These are phyloP conservation scores for Septoria linicola DNA, from an alignment of 2,329 filamentous ascomycete genomes.

Conservation along the genomic window DNA sequence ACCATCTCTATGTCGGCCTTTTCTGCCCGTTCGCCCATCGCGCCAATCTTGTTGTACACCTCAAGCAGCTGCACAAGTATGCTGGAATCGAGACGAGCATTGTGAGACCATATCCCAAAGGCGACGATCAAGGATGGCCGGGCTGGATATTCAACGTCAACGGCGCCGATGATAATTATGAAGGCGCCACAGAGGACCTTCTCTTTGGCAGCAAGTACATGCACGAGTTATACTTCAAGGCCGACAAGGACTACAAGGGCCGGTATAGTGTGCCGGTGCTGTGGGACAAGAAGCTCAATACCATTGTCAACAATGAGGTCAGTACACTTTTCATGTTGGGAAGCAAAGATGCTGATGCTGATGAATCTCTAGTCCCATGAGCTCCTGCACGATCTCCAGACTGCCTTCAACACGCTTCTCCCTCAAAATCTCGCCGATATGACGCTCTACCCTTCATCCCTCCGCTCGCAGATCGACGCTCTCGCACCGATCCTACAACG, in stretches of 20 bases:
- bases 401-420: constrained; percentile 54
- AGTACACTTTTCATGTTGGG: not conserved
- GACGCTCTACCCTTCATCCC: constrained; percentile 54
- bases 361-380: constrained; percentile 53
- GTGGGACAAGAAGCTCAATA: constrained; percentile 59
- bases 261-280: constrained; percentile 61
- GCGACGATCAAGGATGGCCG: constrained; percentile 61
- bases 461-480: constrained; percentile 53
- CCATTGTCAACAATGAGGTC: constrained; percentile 60
- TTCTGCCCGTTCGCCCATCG: constrained; percentile 67
- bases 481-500: constrained; percentile 55
- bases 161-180: constrained; percentile 44
- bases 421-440: constrained; percentile 44
- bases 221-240: constrained; percentile 63
- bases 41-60: constrained; percentile 56
- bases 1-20: constrained; percentile 59
- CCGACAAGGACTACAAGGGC: constrained; percentile 60
- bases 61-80: constrained; percentile 57
- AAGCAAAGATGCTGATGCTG: not conserved
- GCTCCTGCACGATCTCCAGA: constrained; percentile 58
- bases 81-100: constrained; percentile 54
- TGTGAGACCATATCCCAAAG: constrained; percentile 66
- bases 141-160: constrained; percentile 59
- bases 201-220: constrained; percentile 59
- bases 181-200: constrained; percentile 58